Conservation (phyloP, 306 rosid genomes). For the Cucumis cinereus region DNA sequence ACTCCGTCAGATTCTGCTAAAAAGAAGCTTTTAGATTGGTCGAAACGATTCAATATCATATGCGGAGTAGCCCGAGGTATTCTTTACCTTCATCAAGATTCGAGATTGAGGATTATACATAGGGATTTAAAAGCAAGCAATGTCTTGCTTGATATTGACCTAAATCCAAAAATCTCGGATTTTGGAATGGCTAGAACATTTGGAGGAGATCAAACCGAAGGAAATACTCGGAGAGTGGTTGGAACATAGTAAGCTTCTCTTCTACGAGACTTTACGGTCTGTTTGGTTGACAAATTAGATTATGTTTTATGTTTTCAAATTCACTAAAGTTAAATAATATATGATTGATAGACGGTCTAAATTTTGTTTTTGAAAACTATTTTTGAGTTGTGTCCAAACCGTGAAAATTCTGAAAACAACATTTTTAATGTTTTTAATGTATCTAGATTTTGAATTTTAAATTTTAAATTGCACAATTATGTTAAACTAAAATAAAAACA, state of each 20-base stretch:
- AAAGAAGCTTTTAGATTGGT: conserved; percentile 19
- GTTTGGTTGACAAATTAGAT: too few species aligned
- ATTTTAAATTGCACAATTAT: too few species aligned
- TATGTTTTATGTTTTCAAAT: too few species aligned
- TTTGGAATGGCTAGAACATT: conserved; percentile 43
- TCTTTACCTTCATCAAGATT: conserved; percentile 47
- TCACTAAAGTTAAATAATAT: too few species aligned
- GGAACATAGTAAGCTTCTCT: conserved; percentile 40
- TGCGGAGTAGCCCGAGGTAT: conserved; percentile 36
- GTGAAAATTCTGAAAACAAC: too few species aligned
- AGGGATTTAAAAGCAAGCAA: conserved; percentile 49
- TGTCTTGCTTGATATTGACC: conserved; percentile 30
- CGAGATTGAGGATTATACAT: conserved; percentile 39
- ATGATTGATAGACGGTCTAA: too few species aligned
- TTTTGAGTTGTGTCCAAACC: too few species aligned
- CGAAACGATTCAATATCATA: conserved; percentile 32
- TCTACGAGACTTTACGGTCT: background rate
- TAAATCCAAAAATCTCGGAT: conserved; percentile 55
- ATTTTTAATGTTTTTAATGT: too few species aligned
- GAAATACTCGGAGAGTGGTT: conserved; percentile 27
- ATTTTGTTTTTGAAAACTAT: too few species aligned
- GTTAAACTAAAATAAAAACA: too few species aligned
- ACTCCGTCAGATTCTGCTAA: conserved; percentile 15
- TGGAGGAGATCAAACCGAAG: conserved; percentile 29
- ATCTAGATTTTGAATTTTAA: too few species aligned